Base-by-base conservation (phyloP, 1,284 basidiomycete genomes). In the Sporisorium iseilematis-ciliati region DNA sequence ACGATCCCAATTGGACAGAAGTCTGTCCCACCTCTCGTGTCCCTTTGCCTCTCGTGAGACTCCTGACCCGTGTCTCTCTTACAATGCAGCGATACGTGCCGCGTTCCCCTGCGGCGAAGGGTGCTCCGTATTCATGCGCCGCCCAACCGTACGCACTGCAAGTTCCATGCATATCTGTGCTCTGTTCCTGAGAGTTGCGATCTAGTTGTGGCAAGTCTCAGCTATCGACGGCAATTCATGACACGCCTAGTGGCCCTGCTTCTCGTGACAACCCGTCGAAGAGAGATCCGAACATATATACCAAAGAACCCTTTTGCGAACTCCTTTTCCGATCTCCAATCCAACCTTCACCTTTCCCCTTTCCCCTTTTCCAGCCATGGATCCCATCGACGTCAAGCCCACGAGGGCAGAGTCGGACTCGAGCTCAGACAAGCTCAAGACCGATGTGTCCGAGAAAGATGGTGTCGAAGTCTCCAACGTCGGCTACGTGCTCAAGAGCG, bases 391-490 rank as follows among this genome's bases (percentile, higher is more conserved):
- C 11, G 29, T 62, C 54, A 67, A 67, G 58, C 58, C 65, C 35
- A 21, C 40, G 8, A 21, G 5, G 54, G 54, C 65, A 38, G 53
- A 31, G 42, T 61, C 58, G 35, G 65, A 67, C 42, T 61, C 65
- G 26, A 67, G 65, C 38, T 67, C 65, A 41, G 65, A 67, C 14
- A 67, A 67, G 65, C 54, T 67, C 65, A 67, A 67, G 54, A 18
- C 56, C 21, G 65, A 67, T n/a, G 18, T 43, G 5, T 12, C 31
- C 35, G 58, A 50, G 18, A 61, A 67, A 49, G 65, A 66, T 7
- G 65, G 53, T 42, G 12, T 66, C 21, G 58, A 67, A 16, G 49
- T 67, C 33, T 52, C 58, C 35, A 67, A 67, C 50, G 42, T 48
- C 35, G 48, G 41, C 54, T 67, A 67, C 38, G 65, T 57, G 6